Percentiles rank a stretch among this genome's conserved stretches.
phyloP scores from a whole-genome alignment of 208 protist species.

The Leishmania gerbilli region DNA sequence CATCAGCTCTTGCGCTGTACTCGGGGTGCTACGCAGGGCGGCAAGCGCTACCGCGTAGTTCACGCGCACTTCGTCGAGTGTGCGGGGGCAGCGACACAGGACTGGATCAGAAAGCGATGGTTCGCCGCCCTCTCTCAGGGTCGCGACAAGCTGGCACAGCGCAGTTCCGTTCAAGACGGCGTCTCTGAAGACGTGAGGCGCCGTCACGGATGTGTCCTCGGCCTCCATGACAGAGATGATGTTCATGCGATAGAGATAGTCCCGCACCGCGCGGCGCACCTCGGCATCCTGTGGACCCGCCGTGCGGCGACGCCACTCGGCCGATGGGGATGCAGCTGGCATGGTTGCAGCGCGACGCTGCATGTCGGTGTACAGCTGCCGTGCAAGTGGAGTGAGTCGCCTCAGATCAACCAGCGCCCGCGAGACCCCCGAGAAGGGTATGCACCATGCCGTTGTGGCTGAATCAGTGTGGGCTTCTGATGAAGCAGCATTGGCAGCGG shows the following conservation, averaged over 20 bases:
- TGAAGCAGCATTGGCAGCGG: not conserved
- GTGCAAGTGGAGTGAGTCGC: slow-evolving; percentile 4
- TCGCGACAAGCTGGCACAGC: slow-evolving; percentile 49
- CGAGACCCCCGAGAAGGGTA: slow-evolving; percentile 9
- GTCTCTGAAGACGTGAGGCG: slow-evolving; percentile 40
- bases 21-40: slow-evolving; percentile 17
- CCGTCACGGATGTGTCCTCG: slow-evolving; percentile 1
- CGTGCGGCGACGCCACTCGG: slow-evolving; percentile 23
- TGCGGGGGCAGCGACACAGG: slow-evolving; percentile 36
- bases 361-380: slow-evolving; percentile 24
- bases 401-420: not conserved
- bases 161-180: slow-evolving; percentile 73
- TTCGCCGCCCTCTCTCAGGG: slow-evolving; percentile 20
- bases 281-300: slow-evolving; percentile 25
- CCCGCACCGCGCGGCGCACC: slow-evolving; percentile 50
- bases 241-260: slow-evolving; percentile 74
- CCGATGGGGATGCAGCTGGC: not conserved
- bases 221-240: slow-evolving; percentile 44
- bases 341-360: slow-evolving; percentile 1
- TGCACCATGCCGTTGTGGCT: not conserved
- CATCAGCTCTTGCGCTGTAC: slow-evolving; percentile 14
- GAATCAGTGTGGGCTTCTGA: not conserved
- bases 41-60: slow-evolving; percentile 48
- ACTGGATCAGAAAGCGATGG: slow-evolving; percentile 8
- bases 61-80: slow-evolving; percentile 46